Evolutionary conservation across 192 early-diverging fungal species (phyloP), one percentile per base, ranked within the genome.

Genomic region (Coemansia sp.): DNA sequence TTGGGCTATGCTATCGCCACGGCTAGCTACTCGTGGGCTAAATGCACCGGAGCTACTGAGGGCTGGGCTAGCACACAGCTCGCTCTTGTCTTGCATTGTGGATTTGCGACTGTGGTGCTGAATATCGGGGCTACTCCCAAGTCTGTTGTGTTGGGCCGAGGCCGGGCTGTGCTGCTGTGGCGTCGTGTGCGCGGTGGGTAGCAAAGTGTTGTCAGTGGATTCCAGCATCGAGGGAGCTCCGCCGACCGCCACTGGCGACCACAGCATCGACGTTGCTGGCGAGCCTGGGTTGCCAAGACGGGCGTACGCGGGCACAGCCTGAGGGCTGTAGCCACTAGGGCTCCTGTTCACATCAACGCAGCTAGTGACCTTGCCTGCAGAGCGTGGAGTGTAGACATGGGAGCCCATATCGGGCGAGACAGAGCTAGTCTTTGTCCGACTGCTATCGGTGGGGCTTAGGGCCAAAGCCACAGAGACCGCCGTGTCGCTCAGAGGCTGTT

Each of bases 81-180:
- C 48, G 45, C 20, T 23, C 9, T 21, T 14, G 24, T 51, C 48
- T 9, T 24, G 48, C 38, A 26, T 46, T 3, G 38, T 43, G 4
- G 70, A 64, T 20, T 34, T 50, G 18, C 36, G 46, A 20, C 63
- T 60, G 42, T 28, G 53, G 21, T 58, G 63, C 20, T 51, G 48
- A 26, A 55, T 20, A 43, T 57, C 55, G 20, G 70, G 70, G 39
- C 39, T 60, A 37, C 53, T 57, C 5, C 45, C 45, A 46, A 21
- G 45, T 18, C 45, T 51, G 3, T 48, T 46, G 21, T 62, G 64
- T 33, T 59, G 35, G 11, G 56, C 60, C 24, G 65, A 63, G 13
- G 48, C 42, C n/a, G 70, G 64, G n/a, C 70, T 73, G 18, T 60
- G 70, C 7, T 62, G 59, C 48, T 63, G 60, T 21, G 40, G 66